These are phyloP conservation scores for Parastagonospora nodorum DNA, from an alignment of 2,329 filamentous ascomycete species.

Conservation along the genomic window DNA sequence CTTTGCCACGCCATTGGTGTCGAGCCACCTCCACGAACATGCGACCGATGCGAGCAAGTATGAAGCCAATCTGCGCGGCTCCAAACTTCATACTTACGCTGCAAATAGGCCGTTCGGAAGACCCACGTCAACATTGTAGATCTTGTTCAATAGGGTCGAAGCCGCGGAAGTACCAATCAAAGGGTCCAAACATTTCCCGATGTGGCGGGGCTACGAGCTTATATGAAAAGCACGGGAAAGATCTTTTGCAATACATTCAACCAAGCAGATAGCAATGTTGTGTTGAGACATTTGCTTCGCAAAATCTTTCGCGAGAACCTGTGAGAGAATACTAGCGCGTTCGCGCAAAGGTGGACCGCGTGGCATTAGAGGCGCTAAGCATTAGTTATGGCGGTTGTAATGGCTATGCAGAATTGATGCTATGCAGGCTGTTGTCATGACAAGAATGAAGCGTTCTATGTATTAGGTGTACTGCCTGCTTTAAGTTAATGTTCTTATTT, in stretches of 20 bases:
- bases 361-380: too few species aligned
- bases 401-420: too few species aligned
- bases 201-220: slow-evolving; percentile 7
- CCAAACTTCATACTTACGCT: slow-evolving; percentile 1
- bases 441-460: too few species aligned
- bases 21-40: slow-evolving; percentile 10
- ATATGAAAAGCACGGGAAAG: slow-evolving; percentile 11
- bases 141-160: slow-evolving; percentile 15
- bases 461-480: too few species aligned
- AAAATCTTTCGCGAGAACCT: slow-evolving; percentile 5
- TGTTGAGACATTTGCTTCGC: slow-evolving; percentile 17
- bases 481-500: too few species aligned
- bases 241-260: slow-evolving; percentile 13
- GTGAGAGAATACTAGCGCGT: too few species aligned
- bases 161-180: not conserved
- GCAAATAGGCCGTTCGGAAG: slow-evolving; percentile 11
- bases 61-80: not conserved
- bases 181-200: slow-evolving; percentile 10
- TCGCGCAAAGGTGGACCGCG: too few species aligned
- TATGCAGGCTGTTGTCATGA: too few species aligned
- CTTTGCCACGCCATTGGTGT: slow-evolving; percentile 17
- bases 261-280: slow-evolving; percentile 10
- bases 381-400: too few species aligned
- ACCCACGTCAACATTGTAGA: slow-evolving; percentile 21
- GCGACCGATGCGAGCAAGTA: slow-evolving; percentile 11